A percentile compares a stretch with the other conserved stretches of the same genome.
Conservation (phyloP, 2,329 filamentous ascomycete genomes). For the Aureobasidium sp. region DNA sequence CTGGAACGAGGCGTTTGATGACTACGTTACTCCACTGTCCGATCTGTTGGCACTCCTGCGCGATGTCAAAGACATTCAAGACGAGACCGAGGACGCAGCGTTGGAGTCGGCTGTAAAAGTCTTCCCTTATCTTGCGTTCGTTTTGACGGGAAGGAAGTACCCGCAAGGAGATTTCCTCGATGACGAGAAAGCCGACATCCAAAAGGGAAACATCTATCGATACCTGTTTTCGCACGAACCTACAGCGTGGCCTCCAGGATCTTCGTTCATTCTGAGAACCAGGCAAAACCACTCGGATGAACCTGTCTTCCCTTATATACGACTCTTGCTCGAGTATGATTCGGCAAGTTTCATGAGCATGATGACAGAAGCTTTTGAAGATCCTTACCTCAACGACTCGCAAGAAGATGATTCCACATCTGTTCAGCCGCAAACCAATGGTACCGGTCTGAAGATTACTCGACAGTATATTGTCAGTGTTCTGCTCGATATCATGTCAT, state of each 20-base stretch:
- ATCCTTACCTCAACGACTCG: conserved; percentile 80
- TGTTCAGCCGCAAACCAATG: conserved; percentile 16
- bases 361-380: conserved; percentile 94
- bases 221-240: conserved; percentile 84
- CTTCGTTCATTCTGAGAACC: conserved; percentile 19
- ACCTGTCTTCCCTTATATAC: conserved; percentile 76
- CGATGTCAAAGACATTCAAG: conserved; percentile 51
- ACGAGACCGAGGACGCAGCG: conserved; percentile 49
- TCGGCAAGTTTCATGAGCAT: conserved; percentile 88
- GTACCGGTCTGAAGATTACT: conserved; percentile 38
- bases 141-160: conserved; percentile 82
- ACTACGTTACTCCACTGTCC: conserved; percentile 84
- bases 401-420: conserved; percentile 55
- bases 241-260: conserved; percentile 58
- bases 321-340: conserved; percentile 78
- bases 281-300: conserved; percentile 49
- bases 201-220: conserved; percentile 84
- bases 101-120: conserved; percentile 60
- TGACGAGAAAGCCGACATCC: conserved; percentile 61
- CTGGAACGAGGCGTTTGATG: conserved; percentile 83
- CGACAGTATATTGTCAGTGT: conserved; percentile 90
- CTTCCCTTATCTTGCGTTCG: conserved; percentile 90
- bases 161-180: conserved; percentile 70
- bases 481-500: conserved; percentile 80
- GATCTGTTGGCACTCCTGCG: conserved; percentile 62